Evolutionary conservation across 805 yeast species (phyloP).

Genomic region (Ogataea siamensis): DNA sequence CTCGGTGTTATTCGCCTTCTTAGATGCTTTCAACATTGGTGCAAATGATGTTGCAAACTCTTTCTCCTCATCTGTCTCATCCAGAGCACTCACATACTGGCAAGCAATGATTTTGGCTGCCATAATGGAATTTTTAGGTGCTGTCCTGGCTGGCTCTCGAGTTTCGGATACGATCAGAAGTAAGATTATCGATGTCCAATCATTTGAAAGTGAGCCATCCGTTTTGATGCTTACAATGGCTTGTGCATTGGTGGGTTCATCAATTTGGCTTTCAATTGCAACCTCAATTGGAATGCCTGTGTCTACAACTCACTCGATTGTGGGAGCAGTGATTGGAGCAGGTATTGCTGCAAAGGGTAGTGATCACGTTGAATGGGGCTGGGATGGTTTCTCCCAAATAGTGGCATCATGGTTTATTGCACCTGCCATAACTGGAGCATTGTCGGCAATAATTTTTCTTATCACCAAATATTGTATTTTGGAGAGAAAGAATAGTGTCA

Average conservation of each 20-base stretch:
- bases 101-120: conserved; percentile 76
- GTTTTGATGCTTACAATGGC: conserved; percentile 75
- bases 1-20: conserved; percentile 66
- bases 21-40: conserved; percentile 79
- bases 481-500: conserved; percentile 54
- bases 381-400: conserved; percentile 70
- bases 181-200: conserved; percentile 53
- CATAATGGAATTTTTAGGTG: conserved; percentile 71
- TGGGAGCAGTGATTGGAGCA: conserved; percentile 73
- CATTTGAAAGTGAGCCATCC: conserved; percentile 56
- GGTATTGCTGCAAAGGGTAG: conserved; percentile 73
- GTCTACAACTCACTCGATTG: conserved; percentile 76
- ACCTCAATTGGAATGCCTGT: conserved; percentile 73
- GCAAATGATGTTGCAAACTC: conserved; percentile 84
- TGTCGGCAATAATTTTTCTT: conserved; percentile 58
- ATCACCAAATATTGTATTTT: conserved; percentile 59
- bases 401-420: conserved; percentile 82
- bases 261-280: conserved; percentile 67
- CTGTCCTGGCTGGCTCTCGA: conserved; percentile 68
- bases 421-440: conserved; percentile 63
- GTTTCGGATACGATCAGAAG: conserved; percentile 72
- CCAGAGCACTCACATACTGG: conserved; percentile 65
- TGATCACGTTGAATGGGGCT: conserved; percentile 64
- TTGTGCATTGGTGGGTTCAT: conserved; percentile 72
- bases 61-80: conserved; percentile 70